Evolutionary conservation across 1,139 yeast species (phyloP).

Genomic region (Geotrichum australiense): DNA sequence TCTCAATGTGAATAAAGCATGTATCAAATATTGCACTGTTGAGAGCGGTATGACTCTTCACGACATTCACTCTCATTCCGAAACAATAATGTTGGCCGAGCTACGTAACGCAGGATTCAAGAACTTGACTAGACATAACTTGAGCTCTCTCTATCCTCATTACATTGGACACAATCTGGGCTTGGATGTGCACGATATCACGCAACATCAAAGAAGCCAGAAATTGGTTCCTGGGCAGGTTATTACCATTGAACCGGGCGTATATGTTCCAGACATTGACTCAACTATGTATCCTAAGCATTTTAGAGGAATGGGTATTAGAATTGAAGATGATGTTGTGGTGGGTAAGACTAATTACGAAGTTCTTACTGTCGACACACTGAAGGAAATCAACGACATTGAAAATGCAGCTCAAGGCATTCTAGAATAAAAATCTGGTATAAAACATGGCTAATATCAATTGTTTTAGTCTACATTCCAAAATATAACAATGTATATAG

Average conservation of each 20-base stretch:
- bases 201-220: conserved; percentile 45
- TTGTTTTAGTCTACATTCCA: not conserved
- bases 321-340: conserved; percentile 90
- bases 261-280: conserved; percentile 63
- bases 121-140: conserved; percentile 22
- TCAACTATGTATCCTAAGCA: conserved; percentile 64
- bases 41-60: conserved; percentile 50
- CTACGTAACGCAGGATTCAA: conserved; percentile 60
- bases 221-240: conserved; percentile 40
- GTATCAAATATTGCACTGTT: conserved; percentile 62
- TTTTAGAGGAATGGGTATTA: conserved; percentile 83
- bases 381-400: conserved; percentile 74
- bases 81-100: conserved; percentile 52
- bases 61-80: conserved; percentile 70
- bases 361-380: conserved; percentile 71
- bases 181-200: conserved; percentile 78
- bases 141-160: conserved; percentile 66
- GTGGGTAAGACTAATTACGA: conserved; percentile 56
- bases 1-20: conserved; percentile 68
- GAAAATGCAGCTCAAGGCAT: conserved; percentile 37
- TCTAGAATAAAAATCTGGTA: not conserved
- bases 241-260: conserved; percentile 90
- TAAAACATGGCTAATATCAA: not conserved
- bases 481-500: too few species aligned
- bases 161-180: conserved; percentile 95